phyloP scores from a whole-genome alignment of 345 rosid species.

The Erysimum cheiranthoides region DNA sequence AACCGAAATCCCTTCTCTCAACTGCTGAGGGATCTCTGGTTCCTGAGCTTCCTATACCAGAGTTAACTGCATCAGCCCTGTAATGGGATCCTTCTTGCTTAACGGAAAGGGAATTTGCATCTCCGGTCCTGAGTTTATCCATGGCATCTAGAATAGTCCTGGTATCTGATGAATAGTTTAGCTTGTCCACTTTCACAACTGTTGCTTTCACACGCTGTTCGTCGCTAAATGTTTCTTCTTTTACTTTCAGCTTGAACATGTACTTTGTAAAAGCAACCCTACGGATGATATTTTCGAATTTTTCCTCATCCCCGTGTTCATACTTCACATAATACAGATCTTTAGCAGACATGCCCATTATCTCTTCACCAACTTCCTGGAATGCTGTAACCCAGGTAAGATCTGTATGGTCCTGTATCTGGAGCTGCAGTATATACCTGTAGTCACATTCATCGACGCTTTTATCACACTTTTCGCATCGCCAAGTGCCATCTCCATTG shows the following conservation, averaged over 20 bases:
- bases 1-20: slow-evolving; percentile 15
- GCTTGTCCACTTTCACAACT: slow-evolving; percentile 74
- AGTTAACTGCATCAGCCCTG: slow-evolving; percentile 8
- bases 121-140: slow-evolving; percentile 53
- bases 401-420: slow-evolving; percentile 92
- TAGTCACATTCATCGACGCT: slow-evolving; percentile 82
- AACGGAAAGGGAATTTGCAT: slow-evolving; percentile 35
- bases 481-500: slow-evolving; percentile 93
- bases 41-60: slow-evolving; percentile 16
- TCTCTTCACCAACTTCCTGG: slow-evolving; percentile 83
- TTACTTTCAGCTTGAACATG: slow-evolving; percentile 81
- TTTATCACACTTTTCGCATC: slow-evolving; percentile 80
- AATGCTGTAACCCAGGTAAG: slow-evolving; percentile 87
- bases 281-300: slow-evolving; percentile 62
- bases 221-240: slow-evolving; percentile 82
- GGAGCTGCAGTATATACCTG: slow-evolving; percentile 83
- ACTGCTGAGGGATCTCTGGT: slow-evolving; percentile 7
- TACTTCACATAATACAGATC: slow-evolving; percentile 66
- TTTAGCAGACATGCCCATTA: slow-evolving; percentile 82
- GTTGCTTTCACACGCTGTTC: slow-evolving; percentile 88
- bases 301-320: slow-evolving; percentile 65
- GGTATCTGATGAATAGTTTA: slow-evolving; percentile 68
- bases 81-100: slow-evolving; percentile 46
- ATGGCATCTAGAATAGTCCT: slow-evolving; percentile 61
- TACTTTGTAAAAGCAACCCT: slow-evolving; percentile 70